These are phyloP conservation scores for Diaporthe eres DNA, from an alignment of 2,329 filamentous ascomycete species.

Conservation along the genomic window DNA sequence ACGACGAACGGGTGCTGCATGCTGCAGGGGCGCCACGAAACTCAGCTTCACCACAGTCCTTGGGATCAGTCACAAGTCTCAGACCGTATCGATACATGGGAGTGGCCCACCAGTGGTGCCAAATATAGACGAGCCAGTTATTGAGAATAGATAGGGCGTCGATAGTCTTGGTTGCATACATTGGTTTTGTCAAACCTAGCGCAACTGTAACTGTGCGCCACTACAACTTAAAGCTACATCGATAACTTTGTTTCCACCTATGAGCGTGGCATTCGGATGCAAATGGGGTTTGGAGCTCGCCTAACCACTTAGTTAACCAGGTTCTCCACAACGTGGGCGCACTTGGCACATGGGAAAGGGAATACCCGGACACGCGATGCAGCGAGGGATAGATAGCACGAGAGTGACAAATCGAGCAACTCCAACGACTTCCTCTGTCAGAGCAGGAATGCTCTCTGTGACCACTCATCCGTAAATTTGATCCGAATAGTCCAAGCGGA, in stretches of 20 bases:
- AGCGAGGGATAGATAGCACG: not conserved
- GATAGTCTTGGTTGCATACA: not conserved
- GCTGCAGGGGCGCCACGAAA: not conserved
- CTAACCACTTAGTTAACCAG: not conserved
- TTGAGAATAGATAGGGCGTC: not conserved
- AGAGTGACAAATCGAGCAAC: not conserved
- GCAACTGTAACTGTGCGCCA: not conserved
- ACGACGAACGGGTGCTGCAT: not conserved
- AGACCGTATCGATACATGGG: not conserved
- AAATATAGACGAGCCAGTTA: not conserved
- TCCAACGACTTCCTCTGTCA: not conserved
- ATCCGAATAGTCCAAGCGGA: too few relatives aligned
- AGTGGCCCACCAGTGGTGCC: not conserved
- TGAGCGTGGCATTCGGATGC: not conserved
- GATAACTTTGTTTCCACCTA: constrained; percentile 4
- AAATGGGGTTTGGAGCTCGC: not conserved
- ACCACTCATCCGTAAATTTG: not conserved
- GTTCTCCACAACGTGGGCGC: not conserved
- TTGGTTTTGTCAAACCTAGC: not conserved
- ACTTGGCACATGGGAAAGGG: constrained; percentile 1
- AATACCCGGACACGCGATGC: not conserved
- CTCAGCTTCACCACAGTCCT: not conserved
- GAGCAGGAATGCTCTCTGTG: not conserved
- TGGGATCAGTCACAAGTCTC: not conserved
- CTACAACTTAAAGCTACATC: not conserved